A percentile compares a stretch with the other conserved stretches of the same genome.
phyloP scores from a whole-genome alignment of 805 yeast genomes.

The Wickerhamomyces sydowiorum region DNA sequence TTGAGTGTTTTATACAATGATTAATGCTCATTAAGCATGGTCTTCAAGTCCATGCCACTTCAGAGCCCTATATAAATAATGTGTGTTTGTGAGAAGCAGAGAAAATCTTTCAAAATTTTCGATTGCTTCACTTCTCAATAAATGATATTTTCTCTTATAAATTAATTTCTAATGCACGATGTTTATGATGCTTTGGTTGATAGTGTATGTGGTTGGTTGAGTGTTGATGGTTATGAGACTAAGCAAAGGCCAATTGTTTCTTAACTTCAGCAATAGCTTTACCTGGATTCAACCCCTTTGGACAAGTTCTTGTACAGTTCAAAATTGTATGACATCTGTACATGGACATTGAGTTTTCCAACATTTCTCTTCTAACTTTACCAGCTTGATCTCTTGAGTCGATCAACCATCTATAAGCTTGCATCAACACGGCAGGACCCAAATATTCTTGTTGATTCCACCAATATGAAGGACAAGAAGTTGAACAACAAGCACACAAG shows the following conservation, averaged over 20 bases:
- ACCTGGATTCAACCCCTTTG: slow-evolving; percentile 98
- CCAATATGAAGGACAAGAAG: slow-evolving; percentile 99
- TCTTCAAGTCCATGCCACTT: no score
- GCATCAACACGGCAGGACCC: slow-evolving; percentile 99
- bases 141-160: no score
- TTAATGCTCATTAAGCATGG: no score
- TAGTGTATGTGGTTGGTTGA: no score
- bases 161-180: no score
- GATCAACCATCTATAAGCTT: slow-evolving; percentile 97
- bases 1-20: no score
- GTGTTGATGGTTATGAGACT: no score
- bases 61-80: no score
- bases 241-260: slow-evolving; percentile 82
- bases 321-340: slow-evolving; percentile 99
- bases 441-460: slow-evolving; percentile 99
- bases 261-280: slow-evolving; percentile 95
- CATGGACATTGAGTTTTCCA: slow-evolving; percentile 94
- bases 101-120: no score
- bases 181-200: no score
- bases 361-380: slow-evolving; percentile 72
- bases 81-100: no score
- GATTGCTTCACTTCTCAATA: no score
- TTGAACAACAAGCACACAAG: slow-evolving; percentile 97
- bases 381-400: slow-evolving; percentile 96
- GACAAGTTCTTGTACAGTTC: slow-evolving; percentile 98